Conservation (phyloP, 805 yeast genomes). For the Sungouiella thailandica region DNA sequence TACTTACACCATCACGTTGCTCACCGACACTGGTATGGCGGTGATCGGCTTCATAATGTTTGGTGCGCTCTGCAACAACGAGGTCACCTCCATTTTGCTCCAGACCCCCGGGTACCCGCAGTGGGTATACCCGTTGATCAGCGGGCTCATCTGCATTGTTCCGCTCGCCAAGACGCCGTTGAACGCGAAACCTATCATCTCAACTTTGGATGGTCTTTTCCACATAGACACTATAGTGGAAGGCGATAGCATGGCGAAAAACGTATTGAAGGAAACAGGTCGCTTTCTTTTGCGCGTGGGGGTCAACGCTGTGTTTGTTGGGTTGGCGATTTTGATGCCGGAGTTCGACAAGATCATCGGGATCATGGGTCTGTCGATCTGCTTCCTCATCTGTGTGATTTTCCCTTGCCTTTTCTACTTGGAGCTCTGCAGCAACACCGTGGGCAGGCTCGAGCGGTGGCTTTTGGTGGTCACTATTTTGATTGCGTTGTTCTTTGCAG, state of each 20-base stretch:
- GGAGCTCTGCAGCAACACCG: conserved; percentile 17
- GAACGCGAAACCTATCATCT: conserved; percentile 74
- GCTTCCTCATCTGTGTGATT: conserved; percentile 74
- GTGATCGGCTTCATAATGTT: conserved; percentile 61
- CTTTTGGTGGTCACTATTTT: conserved; percentile 7
- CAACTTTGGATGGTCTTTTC: conserved; percentile 58
- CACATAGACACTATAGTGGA: conserved; percentile 21
- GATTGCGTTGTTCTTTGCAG: conserved; percentile 12
- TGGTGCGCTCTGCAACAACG: conserved; percentile 46
- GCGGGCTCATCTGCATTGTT: conserved; percentile 69
- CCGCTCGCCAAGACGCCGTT: conserved; percentile 84
- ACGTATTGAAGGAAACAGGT: conserved; percentile 2
- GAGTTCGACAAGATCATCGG: conserved; percentile 81
- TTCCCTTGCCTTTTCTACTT: conserved; percentile 70
- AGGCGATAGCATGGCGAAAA: conserved; percentile 6
- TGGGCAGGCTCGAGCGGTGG: conserved; percentile 11
- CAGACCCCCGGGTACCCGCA: conserved; percentile 44
- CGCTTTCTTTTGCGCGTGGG: conserved; percentile 25
- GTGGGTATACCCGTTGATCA: conserved; percentile 46
- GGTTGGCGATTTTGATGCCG: conserved; percentile 61
- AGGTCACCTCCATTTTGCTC: conserved; percentile 46
- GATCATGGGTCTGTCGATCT: conserved; percentile 73
- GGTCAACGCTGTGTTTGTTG: conserved; percentile 55
- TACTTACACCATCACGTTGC: conserved; percentile 56
- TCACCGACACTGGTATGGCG: conserved; percentile 62